Base-by-base conservation (phyloP, 2,329 filamentous ascomycete species). In the Talaromyces marneffei region DNA sequence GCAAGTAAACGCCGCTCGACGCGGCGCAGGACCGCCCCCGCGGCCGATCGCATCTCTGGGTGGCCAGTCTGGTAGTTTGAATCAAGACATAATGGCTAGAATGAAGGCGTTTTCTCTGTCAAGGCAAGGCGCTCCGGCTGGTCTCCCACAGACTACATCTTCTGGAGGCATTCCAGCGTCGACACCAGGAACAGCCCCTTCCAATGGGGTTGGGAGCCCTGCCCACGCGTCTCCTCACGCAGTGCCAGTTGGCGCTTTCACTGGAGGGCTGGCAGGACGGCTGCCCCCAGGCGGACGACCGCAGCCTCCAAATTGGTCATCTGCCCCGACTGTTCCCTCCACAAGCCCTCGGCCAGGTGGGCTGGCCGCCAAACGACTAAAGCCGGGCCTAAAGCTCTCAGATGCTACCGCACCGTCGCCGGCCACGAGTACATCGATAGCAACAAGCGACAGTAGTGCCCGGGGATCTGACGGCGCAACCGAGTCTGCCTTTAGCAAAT, bases 61-160 rank as follows among this genome's bases (percentile, higher is more conserved):
- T 40, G 65, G 68, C 33, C 73, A 80, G 61, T 76, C 79, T 42
- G 81, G 82, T 54, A 80, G 81, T 18, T 72, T 87, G 56, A 82
- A 84, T 53, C 80, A 84, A 66, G 87, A 89, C 65, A 85, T 90
- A 66, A 79, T 87, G 68, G 87, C 84, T 42, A 86, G 85, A 68
- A 87, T 91, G 83, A 86, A 84, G 73, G 86, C 86, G 2, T 89
- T 90, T 64, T 86, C 87, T 63, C 74, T 88, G 52, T 86, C 85
- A 58, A 78, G 87, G 66, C 85, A 86, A 72, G 84, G 85, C 52
- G 81, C 82, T 35, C 82, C 83, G 37, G 68, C 71, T 67, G 66
- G 64, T 60, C 68, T 69, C 62, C 68, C 66, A 18, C 73, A 75
- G 61, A 25, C 66, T 18, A 59, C 65, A 20, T 77, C 78, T 18